phyloP scores from a whole-genome alignment of 2,329 filamentous ascomycete species.

The Lomentospora prolificans region DNA sequence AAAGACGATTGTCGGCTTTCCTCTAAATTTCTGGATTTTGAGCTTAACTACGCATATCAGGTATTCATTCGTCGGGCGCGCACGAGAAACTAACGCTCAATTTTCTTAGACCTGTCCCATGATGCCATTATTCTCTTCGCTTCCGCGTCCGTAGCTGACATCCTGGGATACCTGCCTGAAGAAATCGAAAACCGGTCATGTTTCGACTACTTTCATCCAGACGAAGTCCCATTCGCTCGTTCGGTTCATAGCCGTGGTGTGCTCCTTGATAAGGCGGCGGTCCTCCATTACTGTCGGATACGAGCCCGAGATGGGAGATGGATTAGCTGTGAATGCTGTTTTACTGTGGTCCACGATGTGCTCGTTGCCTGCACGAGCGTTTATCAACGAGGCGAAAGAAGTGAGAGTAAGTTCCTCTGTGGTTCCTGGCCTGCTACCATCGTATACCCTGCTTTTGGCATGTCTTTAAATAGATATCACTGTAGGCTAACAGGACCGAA shows the following conservation, averaged over 20 bases:
- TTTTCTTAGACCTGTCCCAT: slow-evolving; percentile 52
- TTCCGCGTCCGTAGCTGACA: slow-evolving; percentile 74
- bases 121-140: slow-evolving; percentile 75
- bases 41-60: too few species aligned
- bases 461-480: too few species aligned
- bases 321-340: slow-evolving; percentile 79
- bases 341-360: slow-evolving; percentile 81
- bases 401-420: slow-evolving; percentile 53
- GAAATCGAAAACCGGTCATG: slow-evolving; percentile 68
- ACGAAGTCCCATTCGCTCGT: slow-evolving; percentile 67
- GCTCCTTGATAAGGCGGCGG: slow-evolving; percentile 72
- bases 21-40: too few species aligned
- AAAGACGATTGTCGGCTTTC: too few species aligned
- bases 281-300: slow-evolving; percentile 70
- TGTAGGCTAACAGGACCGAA: slow-evolving; percentile 25
- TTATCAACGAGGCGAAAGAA: slow-evolving; percentile 59
- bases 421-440: neutral
- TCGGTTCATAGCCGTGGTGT: slow-evolving; percentile 64
- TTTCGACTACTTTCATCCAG: slow-evolving; percentile 80
- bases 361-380: slow-evolving; percentile 77
- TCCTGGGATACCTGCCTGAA: slow-evolving; percentile 67
- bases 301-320: slow-evolving; percentile 59
- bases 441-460: neutral
- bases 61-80: too few species aligned
- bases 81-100: slow-evolving; percentile 9